Percentiles rank a stretch among this genome's conserved stretches.
phyloP scores from a whole-genome alignment of 331 rosid genomes.

The Phaseolus coccineus region DNA sequence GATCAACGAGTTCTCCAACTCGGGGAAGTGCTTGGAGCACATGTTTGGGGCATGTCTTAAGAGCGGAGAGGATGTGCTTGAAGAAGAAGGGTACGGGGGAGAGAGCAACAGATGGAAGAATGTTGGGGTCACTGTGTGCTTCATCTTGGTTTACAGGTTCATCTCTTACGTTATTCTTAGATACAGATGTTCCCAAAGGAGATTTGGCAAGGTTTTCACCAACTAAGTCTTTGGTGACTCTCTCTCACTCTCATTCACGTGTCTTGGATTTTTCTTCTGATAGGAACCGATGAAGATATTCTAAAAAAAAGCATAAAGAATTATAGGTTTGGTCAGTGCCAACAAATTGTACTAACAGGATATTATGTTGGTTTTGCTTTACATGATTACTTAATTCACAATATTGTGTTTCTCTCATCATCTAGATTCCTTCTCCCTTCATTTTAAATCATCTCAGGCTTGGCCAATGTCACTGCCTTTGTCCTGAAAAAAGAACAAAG shows the following conservation, averaged over 20 bases:
- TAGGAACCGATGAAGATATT: conserved; percentile 57
- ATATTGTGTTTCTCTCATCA: conserved; percentile 31
- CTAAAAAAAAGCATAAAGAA: conserved; percentile 43
- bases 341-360: conserved; percentile 58
- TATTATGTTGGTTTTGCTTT: conserved; percentile 51
- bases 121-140: conserved; percentile 75
- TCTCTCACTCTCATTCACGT: conserved; percentile 66
- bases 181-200: conserved; percentile 72
- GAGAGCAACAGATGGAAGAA: conserved; percentile 84
- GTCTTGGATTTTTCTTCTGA: conserved; percentile 68
- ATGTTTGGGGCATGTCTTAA: conserved; percentile 75
- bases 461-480: conserved; percentile 19
- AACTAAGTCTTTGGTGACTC: conserved; percentile 45
- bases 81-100: conserved; percentile 90
- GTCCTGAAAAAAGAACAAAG: conserved; percentile 34
- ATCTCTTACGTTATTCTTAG: conserved; percentile 86
- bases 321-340: conserved; percentile 51
- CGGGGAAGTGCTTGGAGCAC: conserved; percentile 80
- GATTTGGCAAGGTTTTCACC: conserved; percentile 49
- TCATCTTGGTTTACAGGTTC: conserved; percentile 91
- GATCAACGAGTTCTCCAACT: conserved; percentile 85
- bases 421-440: conserved; percentile 43
- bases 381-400: conserved; percentile 46
- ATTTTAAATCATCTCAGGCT: conserved; percentile 33
- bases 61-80: conserved; percentile 77